phyloP scores from a whole-genome alignment of 495 filamentous ascomycete species.

The Penicillium cosmopolitanum region DNA sequence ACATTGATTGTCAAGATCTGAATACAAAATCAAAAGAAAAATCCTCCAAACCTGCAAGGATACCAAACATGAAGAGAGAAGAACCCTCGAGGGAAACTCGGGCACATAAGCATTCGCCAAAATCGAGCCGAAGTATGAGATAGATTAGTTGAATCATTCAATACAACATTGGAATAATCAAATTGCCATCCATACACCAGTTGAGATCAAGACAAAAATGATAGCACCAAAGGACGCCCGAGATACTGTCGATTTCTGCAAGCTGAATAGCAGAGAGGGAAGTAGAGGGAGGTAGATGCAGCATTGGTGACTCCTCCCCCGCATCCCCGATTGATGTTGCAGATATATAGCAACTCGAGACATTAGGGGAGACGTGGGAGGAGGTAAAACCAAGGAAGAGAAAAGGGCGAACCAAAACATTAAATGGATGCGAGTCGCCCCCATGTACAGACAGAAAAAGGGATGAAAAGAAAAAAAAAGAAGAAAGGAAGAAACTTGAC shows the following conservation, averaged over 20 bases:
- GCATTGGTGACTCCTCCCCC: background rate
- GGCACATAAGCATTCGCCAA: background rate
- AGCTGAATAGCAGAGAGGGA: background rate
- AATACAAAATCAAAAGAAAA: slow-evolving; percentile 23
- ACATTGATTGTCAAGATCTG: slow-evolving; percentile 32
- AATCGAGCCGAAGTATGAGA: background rate
- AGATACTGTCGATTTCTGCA: background rate
- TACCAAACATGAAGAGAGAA: slow-evolving; percentile 16
- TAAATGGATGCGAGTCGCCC: slow-evolving; percentile 4
- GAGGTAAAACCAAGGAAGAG: background rate
- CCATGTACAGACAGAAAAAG: slow-evolving; percentile 5
- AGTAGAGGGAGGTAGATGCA: background rate
- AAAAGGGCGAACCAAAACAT: slow-evolving; percentile 4
- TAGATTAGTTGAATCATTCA: background rate
- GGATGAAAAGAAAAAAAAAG: slow-evolving; percentile 13
- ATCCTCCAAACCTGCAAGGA: slow-evolving; percentile 17
- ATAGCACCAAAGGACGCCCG: slow-evolving; percentile 8
- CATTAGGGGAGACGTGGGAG: background rate
- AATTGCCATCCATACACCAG: slow-evolving; percentile 2
- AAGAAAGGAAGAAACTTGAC: slow-evolving; percentile 39
- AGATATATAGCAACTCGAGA: background rate
- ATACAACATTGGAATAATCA: slow-evolving; percentile 11
- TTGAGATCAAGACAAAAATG: slow-evolving; percentile 9
- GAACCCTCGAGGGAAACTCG: slow-evolving; percentile 7
- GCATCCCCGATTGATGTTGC: background rate